These are phyloP conservation scores for Teunomyces gatunensis DNA, from an alignment of 805 yeast species.

Conservation along the genomic window DNA sequence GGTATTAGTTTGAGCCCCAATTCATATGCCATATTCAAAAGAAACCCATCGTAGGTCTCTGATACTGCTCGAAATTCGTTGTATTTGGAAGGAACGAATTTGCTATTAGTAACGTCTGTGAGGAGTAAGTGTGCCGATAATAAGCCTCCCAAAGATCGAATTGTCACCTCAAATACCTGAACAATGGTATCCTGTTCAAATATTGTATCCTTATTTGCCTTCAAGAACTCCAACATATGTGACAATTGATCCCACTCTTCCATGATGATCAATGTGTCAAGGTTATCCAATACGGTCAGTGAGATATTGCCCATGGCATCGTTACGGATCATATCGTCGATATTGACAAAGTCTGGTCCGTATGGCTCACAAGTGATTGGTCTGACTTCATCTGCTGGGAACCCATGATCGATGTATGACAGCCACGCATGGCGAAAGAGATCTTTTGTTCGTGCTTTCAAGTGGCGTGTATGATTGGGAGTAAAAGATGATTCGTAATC, in stretches of 20 bases:
- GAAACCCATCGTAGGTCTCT: constrained; percentile 61
- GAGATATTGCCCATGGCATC: constrained; percentile 87
- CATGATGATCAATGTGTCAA: constrained; percentile 76
- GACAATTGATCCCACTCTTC: constrained; percentile 59
- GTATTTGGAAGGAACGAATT: constrained; percentile 24
- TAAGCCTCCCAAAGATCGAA: constrained; percentile 79
- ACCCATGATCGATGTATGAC: constrained; percentile 65
- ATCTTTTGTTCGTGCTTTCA: constrained; percentile 45
- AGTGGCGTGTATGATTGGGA: constrained; percentile 31
- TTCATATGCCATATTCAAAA: constrained; percentile 70
- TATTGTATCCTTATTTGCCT: constrained; percentile 36
- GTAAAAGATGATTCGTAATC: constrained; percentile 29
- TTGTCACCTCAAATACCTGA: constrained; percentile 86
- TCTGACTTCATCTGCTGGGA: constrained; percentile 76
- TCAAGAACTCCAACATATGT: constrained; percentile 24
- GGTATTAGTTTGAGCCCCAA: constrained; percentile 69
- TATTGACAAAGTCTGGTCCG: constrained; percentile 58
- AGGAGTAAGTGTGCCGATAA: constrained; percentile 66
- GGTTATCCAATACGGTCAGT: constrained; percentile 70
- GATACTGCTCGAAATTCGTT: constrained; percentile 24
- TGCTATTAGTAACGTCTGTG: constrained; percentile 21
- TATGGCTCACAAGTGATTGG: constrained; percentile 72
- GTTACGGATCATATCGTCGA: constrained; percentile 57
- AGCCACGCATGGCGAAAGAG: constrained; percentile 76
- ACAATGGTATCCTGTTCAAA: constrained; percentile 69